phyloP scores from a whole-genome alignment of 1,139 yeast genomes.

The Yamadazyma conglobata region DNA sequence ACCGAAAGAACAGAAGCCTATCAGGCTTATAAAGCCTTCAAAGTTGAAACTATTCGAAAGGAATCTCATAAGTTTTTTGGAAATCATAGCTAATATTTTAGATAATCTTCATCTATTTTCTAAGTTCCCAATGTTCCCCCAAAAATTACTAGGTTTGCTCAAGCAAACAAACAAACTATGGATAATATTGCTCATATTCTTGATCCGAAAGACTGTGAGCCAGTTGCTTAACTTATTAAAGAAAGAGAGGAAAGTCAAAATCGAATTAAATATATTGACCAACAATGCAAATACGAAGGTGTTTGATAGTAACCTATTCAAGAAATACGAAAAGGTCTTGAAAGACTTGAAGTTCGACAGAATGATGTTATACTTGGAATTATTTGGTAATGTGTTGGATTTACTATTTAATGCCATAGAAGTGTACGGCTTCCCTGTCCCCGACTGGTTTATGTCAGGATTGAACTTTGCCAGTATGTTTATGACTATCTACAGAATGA shows the following conservation, averaged over 20 bases:
- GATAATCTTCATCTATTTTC: conserved; percentile 46
- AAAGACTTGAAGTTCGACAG: conserved; percentile 45
- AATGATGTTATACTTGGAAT: conserved; percentile 41
- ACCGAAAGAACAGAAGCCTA: conserved; percentile 8
- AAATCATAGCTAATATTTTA: conserved; percentile 37
- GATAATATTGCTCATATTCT: conserved; percentile 41
- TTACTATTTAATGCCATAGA: conserved; percentile 42
- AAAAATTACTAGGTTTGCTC: conserved; percentile 26
- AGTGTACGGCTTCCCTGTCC: conserved; percentile 33
- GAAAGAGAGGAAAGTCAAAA: conserved; percentile 37
- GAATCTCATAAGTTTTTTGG: conserved; percentile 30
- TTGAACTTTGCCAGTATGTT: conserved; percentile 46
- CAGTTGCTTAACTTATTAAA: conserved; percentile 41
- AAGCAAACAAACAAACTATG: conserved; percentile 46
- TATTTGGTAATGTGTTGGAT: conserved; percentile 44
- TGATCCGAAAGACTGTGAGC: conserved; percentile 41
- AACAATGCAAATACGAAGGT: conserved; percentile 21
- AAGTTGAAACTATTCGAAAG: conserved; percentile 29
- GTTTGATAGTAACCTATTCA: conserved; percentile 27
- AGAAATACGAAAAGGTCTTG: conserved; percentile 39
- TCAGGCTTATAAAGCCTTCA: conserved; percentile 12
- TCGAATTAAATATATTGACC: conserved; percentile 32
- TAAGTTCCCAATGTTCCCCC: conserved; percentile 44
- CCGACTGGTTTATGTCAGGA: conserved; percentile 43
- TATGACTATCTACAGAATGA: conserved; percentile 51